Evolutionary conservation across 805 yeast genomes (phyloP), one percentile per base, ranked within the genome.

Genomic region (Kuraishia floccosa): DNA sequence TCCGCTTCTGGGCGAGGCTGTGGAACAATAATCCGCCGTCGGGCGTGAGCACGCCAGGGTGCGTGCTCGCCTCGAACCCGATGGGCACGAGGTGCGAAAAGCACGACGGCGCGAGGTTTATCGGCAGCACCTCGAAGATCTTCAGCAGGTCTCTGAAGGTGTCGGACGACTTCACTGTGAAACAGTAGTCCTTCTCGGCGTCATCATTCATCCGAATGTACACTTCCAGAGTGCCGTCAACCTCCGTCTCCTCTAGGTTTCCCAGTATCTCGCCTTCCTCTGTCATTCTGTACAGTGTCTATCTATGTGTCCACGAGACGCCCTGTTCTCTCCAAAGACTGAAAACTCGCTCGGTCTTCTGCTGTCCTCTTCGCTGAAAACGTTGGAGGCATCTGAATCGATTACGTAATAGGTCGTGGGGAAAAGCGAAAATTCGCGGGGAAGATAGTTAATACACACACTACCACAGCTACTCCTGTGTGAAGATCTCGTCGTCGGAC

Each of bases 121-220:
- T 66, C 17, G 91, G 89, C 38, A 86, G 59, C 1, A 65, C 52
- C 24, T 64, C 56, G 47, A 87, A 85, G 29, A 86, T 72, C 31
- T 64, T 58, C 38, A 65, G 47, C 39, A 87, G 65, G 19, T 69
- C 72, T 14, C 62, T 55, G 41, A 87, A 76, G 5, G 74, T 69
- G 33, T 74, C 69, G 18, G 63, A 61, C 13, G 71, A 56, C 16
- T 67, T 63, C n/a, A 86, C 71, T 41, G 72, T 76, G 60, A 89
- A 84, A 44, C 95, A 83, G 56, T 85, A 87, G 52, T 89, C 98
- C 52, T 80, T 80, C 46, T 85, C 96, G 30, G 60, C 53, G 47
- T 87, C 95, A 35, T 72, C 79, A 50, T 83, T 85, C 68, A 89
- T 74, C 36, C 98, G 79, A 40, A 91, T 54, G 58, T 74, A 86